phyloP scores from a whole-genome alignment of 306 rosid genomes.

The Heteromeles arbutifolia region DNA sequence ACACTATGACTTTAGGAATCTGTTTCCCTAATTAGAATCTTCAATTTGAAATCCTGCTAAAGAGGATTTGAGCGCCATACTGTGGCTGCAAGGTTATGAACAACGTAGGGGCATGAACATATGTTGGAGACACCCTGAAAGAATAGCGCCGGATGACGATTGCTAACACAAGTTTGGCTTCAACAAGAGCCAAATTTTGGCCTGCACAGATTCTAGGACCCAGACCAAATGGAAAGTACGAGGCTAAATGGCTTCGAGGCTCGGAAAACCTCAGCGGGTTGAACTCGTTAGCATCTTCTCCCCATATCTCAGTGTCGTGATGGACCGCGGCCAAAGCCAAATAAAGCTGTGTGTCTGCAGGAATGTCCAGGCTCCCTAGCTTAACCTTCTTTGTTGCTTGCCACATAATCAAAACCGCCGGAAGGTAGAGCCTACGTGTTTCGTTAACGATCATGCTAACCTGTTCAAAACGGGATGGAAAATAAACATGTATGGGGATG shows the following conservation, averaged over 20 bases:
- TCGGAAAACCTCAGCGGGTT: slow-evolving; percentile 52
- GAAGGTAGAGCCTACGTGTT: slow-evolving; percentile 65
- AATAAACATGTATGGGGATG: neutral
- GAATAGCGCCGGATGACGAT: slow-evolving; percentile 37
- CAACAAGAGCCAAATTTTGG: slow-evolving; percentile 57
- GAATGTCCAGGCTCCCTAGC: slow-evolving; percentile 47
- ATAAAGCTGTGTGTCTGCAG: slow-evolving; percentile 48
- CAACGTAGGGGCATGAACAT: slow-evolving; percentile 44
- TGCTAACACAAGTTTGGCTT: slow-evolving; percentile 44
- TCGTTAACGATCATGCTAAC: slow-evolving; percentile 59
- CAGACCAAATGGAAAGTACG: slow-evolving; percentile 53
- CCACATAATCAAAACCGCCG: slow-evolving; percentile 39
- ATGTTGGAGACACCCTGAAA: slow-evolving; percentile 39
- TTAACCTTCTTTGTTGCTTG: slow-evolving; percentile 33
- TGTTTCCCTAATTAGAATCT: no score
- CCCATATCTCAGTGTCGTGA: slow-evolving; percentile 63
- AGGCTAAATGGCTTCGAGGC: slow-evolving; percentile 54
- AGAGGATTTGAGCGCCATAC: slow-evolving; percentile 43
- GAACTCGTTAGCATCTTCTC: slow-evolving; percentile 58
- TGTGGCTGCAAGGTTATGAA: slow-evolving; percentile 36
- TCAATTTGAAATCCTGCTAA: no score
- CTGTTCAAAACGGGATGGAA: slow-evolving; percentile 20
- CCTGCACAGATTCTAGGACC: slow-evolving; percentile 59
- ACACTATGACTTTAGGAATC: no score
- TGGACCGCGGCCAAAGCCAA: slow-evolving; percentile 51